Base-by-base conservation (phyloP, 2,329 filamentous ascomycete genomes). In the Dothistroma septosporum region DNA sequence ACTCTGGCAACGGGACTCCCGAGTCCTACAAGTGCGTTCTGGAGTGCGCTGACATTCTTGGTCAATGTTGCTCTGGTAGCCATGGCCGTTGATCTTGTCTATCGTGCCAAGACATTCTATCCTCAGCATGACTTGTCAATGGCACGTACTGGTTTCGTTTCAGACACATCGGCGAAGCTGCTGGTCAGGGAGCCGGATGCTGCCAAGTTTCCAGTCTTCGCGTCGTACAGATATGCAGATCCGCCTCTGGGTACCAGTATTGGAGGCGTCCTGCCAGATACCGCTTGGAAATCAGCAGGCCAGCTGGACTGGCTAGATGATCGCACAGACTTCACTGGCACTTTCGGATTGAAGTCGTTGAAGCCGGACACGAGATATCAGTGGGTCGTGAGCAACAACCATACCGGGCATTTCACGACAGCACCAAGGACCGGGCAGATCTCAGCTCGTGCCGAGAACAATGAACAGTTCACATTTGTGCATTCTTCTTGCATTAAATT, bases 401-500 rank as follows among this genome's bases (percentile, higher is more conserved):
- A 93, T 69, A 87, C 86, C 0, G 94, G 94, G 52, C 86, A 86
- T 65, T 96, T 99, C 70, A 84, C 84, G 3, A 87, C 91, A 0
- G 88, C 92, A 1, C 91, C 93, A 0, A 84, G 81, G 37, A 78
- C 86, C 0, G 91, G 92, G 11, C 80, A 83, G 1, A 81, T 84
- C 64, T 83, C 86, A 0, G 61, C 65, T 7, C 67, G 71, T 4
- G 77, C 81, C 16, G 80, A 82, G 4, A 82, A 82, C 48, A 82
- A 86, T 54, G 87, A 87, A 46, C 87, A 86, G 60, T 93, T 96
- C 69, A 96, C 91, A 0, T 99, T 99, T 73, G 77, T 97, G 8
- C 91, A 92, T 3, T 94, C 91, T 0, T 96, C 91, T 2, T 99
- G 94, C 76, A 91, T 97, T 70, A 90, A 97, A 69, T 88, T 89